These are phyloP conservation scores for Eucalyptus melliodora DNA, from an alignment of 345 rosid species.

Conservation along the genomic window DNA sequence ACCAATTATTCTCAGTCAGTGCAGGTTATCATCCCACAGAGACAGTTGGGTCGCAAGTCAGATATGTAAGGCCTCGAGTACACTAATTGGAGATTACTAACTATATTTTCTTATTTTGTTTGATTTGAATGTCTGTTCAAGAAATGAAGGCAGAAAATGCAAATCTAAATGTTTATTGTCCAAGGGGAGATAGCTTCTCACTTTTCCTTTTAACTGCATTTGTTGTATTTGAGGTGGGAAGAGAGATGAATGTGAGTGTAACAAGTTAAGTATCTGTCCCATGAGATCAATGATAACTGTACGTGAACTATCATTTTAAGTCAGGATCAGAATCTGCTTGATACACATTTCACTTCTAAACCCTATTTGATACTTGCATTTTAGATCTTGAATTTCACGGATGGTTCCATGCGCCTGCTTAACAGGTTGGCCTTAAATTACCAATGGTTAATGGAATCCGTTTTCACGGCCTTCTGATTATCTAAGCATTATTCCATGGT, in stretches of 20 bases:
- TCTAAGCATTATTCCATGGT: neutral
- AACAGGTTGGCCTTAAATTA: neutral
- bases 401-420: neutral
- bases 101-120: neutral
- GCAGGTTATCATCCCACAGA: constrained; percentile 91
- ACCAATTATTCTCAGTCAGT: constrained; percentile 86
- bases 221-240: neutral
- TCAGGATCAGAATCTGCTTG: neutral
- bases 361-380: neutral
- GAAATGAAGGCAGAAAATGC: neutral
- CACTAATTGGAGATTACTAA: neutral
- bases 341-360: neutral
- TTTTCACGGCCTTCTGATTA: neutral
- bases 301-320: neutral
- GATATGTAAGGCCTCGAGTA: constrained; percentile 37
- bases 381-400: neutral
- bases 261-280: neutral
- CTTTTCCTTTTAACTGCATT: neutral
- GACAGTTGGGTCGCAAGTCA: constrained; percentile 90
- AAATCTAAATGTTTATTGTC: neutral
- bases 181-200: neutral
- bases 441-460: neutral
- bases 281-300: neutral
- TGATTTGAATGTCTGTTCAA: neutral
- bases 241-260: neutral